A percentile compares a stretch with the other conserved stretches of the same genome.
Evolutionary conservation across 176 grass and related monocot genomes (phyloP).

Genomic region (Oryza coarctata): DNA sequence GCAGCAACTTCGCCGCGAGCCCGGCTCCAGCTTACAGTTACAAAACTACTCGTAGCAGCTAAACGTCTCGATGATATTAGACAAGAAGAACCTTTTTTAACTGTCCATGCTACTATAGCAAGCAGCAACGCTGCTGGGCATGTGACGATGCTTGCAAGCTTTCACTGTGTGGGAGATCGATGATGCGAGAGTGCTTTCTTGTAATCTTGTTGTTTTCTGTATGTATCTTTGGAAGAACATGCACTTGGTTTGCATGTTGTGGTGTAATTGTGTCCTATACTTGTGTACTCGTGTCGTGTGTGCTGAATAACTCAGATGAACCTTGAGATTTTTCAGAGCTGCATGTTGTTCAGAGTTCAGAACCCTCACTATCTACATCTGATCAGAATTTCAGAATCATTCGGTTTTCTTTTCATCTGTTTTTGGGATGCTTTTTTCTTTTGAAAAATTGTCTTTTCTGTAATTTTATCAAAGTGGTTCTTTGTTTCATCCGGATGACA

Average conservation of each 20-base stretch:
- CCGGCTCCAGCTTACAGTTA: slow-evolving; percentile 17
- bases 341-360: neutral
- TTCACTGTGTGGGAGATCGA: neutral
- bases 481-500: slow-evolving; percentile 22
- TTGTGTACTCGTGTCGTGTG: neutral
- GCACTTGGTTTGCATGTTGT: slow-evolving; percentile 3
- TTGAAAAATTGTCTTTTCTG: neutral
- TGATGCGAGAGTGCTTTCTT: neutral
- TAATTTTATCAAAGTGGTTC: neutral
- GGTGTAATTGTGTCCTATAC: neutral
- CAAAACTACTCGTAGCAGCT: neutral
- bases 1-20: slow-evolving; percentile 36
- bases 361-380: neutral
- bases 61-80: neutral
- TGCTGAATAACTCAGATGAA: slow-evolving; percentile 32
- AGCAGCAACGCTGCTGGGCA: neutral
- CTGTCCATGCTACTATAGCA: slow-evolving; percentile 41
- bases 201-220: neutral
- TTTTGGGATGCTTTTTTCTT: neutral
- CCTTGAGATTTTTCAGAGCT: neutral
- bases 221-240: neutral
- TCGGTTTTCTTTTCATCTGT: neutral
- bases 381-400: neutral
- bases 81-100: neutral
- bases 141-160: slow-evolving; percentile 22